Percentiles rank a stretch among this genome's conserved stretches.
Conservation (phyloP, 768 basidiomycete species). For the Peribolospora kevripleyi region DNA sequence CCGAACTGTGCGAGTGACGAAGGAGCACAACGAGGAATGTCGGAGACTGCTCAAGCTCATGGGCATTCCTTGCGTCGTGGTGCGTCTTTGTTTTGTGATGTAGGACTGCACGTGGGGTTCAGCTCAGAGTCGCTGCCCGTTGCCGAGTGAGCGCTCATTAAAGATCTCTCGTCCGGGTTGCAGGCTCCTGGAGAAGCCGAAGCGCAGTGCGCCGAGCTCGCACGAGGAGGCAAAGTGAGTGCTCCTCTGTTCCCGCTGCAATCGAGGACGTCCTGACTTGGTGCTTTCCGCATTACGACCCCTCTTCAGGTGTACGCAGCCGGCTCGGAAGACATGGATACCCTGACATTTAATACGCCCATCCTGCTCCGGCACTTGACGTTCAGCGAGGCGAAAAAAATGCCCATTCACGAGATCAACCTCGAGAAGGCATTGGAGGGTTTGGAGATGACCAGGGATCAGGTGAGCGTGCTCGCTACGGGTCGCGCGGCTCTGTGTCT, state of each 20-base stretch:
- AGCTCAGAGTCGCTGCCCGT: not conserved
- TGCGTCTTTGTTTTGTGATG: slow-evolving; percentile 22
- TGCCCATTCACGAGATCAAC: slow-evolving; percentile 78
- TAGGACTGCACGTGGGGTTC: not conserved
- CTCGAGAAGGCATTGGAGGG: slow-evolving; percentile 64
- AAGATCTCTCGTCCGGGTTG: not conserved
- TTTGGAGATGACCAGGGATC: slow-evolving; percentile 74
- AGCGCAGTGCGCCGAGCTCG: slow-evolving; percentile 93
- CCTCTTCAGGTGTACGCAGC: slow-evolving; percentile 66
- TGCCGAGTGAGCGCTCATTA: not conserved
- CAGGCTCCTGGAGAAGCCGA: slow-evolving; percentile 97
- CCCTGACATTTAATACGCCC: slow-evolving; percentile 79
- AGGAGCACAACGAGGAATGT: slow-evolving; percentile 90
- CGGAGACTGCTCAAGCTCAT: slow-evolving; percentile 62
- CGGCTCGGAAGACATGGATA: slow-evolving; percentile 99
- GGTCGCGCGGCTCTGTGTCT: not conserved
- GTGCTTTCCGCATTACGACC: too few relatives aligned
- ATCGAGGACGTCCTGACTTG: not conserved
- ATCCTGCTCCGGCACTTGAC: slow-evolving; percentile 85
- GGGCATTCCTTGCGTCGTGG: slow-evolving; percentile 89
- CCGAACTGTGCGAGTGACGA: slow-evolving; percentile 80
- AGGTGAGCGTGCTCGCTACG: slow-evolving; percentile 25
- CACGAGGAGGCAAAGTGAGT: slow-evolving; percentile 69
- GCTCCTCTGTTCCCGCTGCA: not conserved
- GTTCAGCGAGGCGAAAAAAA: slow-evolving; percentile 91